These are phyloP conservation scores for Epichloe typhina DNA, from an alignment of 2,329 filamentous ascomycete species.

Conservation along the genomic window DNA sequence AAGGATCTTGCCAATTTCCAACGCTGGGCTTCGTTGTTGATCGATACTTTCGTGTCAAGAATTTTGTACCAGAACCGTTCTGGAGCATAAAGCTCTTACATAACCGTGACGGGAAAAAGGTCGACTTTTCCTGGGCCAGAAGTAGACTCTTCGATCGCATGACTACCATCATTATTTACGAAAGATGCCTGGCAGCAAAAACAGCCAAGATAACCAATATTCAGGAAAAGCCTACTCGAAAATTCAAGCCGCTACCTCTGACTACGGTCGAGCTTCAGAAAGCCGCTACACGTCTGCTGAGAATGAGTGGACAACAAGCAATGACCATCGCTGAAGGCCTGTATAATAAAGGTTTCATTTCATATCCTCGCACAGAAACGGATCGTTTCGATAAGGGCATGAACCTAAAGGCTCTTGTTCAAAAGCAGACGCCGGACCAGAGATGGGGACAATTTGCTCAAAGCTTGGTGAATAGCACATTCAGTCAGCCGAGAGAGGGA, in stretches of 20 bases:
- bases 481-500: conserved; percentile 69
- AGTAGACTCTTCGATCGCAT: conserved; percentile 80
- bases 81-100: conserved; percentile 86
- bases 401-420: conserved; percentile 64
- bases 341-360: conserved; percentile 93
- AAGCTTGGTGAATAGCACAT: conserved; percentile 59
- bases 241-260: conserved; percentile 84
- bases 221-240: conserved; percentile 80
- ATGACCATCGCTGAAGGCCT: conserved; percentile 80
- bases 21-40: conserved; percentile 96
- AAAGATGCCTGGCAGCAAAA: conserved; percentile 67
- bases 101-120: conserved; percentile 61
- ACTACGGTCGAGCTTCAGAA: conserved; percentile 97
- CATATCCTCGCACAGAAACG: conserved; percentile 93
- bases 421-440: conserved; percentile 67
- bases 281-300: conserved; percentile 76
- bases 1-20: conserved; percentile 92
- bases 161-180: conserved; percentile 67
- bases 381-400: conserved; percentile 90
- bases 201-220: conserved; percentile 72
- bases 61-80: conserved; percentile 84
- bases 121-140: conserved; percentile 74
- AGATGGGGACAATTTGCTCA: conserved; percentile 75
- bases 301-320: conserved; percentile 81
- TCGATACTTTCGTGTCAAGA: conserved; percentile 83